phyloP scores from a whole-genome alignment of 2,329 filamentous ascomycete genomes.

The Pseudonectria foliicola region DNA sequence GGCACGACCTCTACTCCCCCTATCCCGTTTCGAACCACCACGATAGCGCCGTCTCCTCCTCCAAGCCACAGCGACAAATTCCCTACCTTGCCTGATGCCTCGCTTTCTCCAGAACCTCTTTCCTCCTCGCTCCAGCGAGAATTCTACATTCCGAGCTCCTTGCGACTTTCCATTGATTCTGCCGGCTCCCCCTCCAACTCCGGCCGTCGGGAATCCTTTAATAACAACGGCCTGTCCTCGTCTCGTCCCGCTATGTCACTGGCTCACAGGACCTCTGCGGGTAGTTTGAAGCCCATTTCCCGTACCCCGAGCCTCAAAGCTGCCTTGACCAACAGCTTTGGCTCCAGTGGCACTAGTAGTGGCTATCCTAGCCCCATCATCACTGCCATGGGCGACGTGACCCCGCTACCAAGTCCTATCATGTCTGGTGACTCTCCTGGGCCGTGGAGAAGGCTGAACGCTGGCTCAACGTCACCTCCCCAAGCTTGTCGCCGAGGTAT shows the following conservation, averaged over 20 bases:
- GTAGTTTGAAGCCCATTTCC: slow-evolving; percentile 42
- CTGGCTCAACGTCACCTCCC: slow-evolving; percentile 38
- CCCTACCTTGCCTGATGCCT: slow-evolving; percentile 9
- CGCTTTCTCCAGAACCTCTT: slow-evolving; percentile 6
- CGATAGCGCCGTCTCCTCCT: slow-evolving; percentile 29
- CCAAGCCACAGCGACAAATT: slow-evolving; percentile 13
- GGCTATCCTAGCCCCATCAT: slow-evolving; percentile 66
- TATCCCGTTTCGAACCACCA: slow-evolving; percentile 20
- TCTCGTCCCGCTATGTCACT: slow-evolving; percentile 21
- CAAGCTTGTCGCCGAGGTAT: slow-evolving; percentile 20
- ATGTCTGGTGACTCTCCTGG: slow-evolving; percentile 58
- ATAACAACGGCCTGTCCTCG: slow-evolving; percentile 27
- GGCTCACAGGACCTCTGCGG: slow-evolving; percentile 23
- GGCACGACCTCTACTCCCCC: slow-evolving; percentile 18
- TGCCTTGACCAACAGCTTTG: slow-evolving; percentile 42
- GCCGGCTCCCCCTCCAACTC: slow-evolving; percentile 15
- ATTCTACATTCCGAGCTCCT: slow-evolving; percentile 18
- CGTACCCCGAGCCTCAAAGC: slow-evolving; percentile 56
- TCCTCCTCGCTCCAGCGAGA: slow-evolving; percentile 8
- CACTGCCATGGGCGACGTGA: slow-evolving; percentile 69
- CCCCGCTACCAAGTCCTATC: slow-evolving; percentile 70
- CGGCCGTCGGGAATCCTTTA: slow-evolving; percentile 27
- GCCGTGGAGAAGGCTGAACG: slow-evolving; percentile 52
- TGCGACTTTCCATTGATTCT: slow-evolving; percentile 34
- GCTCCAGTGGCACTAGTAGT: slow-evolving; percentile 55